These are phyloP conservation scores for Diutina scorzettiae DNA, from an alignment of 1,139 yeast genomes.

Conservation along the genomic window DNA sequence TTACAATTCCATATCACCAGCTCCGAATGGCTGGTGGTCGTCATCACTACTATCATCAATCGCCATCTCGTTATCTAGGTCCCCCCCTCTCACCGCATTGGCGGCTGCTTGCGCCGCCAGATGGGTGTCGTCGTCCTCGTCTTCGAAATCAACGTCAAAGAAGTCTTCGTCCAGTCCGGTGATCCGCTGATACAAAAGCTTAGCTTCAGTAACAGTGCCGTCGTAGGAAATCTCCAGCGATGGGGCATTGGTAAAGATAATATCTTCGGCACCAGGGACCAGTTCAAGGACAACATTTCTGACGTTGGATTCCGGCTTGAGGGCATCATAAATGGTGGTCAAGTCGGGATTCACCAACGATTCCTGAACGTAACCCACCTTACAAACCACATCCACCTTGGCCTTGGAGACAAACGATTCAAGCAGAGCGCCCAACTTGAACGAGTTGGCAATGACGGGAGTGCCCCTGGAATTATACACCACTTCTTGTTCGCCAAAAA, in stretches of 20 bases:
- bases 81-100: background rate
- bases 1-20: slow-evolving; percentile 58
- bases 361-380: slow-evolving; percentile 68
- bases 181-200: slow-evolving; percentile 55
- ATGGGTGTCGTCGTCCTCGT: slow-evolving; percentile 55
- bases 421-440: slow-evolving; percentile 75
- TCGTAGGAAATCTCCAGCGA: slow-evolving; percentile 82
- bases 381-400: slow-evolving; percentile 64
- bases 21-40: slow-evolving; percentile 44
- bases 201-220: slow-evolving; percentile 78
- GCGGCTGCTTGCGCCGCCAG: slow-evolving; percentile 9
- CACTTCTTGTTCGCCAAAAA: slow-evolving; percentile 43
- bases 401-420: slow-evolving; percentile 76
- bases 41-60: slow-evolving; percentile 32
- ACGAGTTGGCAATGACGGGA: slow-evolving; percentile 58
- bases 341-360: slow-evolving; percentile 39
- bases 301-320: slow-evolving; percentile 12
- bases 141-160: slow-evolving; percentile 92
- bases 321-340: slow-evolving; percentile 26
- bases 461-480: slow-evolving; percentile 45
- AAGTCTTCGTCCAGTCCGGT: slow-evolving; percentile 94
- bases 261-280: slow-evolving; percentile 26
- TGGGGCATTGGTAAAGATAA: slow-evolving; percentile 62
- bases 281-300: slow-evolving; percentile 20
- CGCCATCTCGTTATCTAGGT: slow-evolving; percentile 23